Conservation (phyloP, 306 rosid genomes). For the Medicago ruthenica region DNA sequence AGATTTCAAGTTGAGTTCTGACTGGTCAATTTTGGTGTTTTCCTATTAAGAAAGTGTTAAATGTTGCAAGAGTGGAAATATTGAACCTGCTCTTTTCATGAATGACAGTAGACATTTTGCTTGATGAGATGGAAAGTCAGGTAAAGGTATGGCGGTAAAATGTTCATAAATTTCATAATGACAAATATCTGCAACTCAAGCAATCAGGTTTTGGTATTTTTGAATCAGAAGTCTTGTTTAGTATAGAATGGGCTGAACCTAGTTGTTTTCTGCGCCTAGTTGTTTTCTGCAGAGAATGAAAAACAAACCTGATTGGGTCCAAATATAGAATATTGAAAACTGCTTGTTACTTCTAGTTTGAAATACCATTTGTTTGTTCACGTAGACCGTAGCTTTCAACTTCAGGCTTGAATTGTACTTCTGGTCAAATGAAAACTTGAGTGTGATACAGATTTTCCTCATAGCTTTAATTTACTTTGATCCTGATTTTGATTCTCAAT, state of each 20-base stretch:
- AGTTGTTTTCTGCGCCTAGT: constrained; percentile 65
- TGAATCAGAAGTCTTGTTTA: constrained; percentile 48
- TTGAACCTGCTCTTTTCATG: neutral
- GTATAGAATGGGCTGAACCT: constrained; percentile 60
- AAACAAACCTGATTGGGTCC: constrained; percentile 9
- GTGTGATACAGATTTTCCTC: constrained; percentile 1
- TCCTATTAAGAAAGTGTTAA: neutral
- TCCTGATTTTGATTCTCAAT: neutral
- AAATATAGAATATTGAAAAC: neutral
- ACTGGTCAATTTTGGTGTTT: constrained; percentile 1
- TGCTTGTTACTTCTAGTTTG: constrained; percentile 3
- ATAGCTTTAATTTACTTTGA: neutral
- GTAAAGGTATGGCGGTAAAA: neutral
- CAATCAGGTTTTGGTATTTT: constrained; percentile 62
- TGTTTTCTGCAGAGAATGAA: constrained; percentile 57
- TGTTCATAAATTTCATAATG: constrained; percentile 53
- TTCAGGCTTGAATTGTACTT: constrained; percentile 12
- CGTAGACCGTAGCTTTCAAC: neutral
- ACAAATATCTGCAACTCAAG: constrained; percentile 67
- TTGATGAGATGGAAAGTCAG: neutral
- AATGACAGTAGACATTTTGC: neutral
- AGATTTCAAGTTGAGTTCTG: constrained; percentile 6
- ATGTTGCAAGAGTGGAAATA: neutral
- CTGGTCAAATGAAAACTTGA: neutral
- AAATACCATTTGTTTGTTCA: constrained; percentile 19